These are phyloP conservation scores for Petasospora fabianii DNA, from an alignment of 1,139 yeast species.

Conservation along the genomic window DNA sequence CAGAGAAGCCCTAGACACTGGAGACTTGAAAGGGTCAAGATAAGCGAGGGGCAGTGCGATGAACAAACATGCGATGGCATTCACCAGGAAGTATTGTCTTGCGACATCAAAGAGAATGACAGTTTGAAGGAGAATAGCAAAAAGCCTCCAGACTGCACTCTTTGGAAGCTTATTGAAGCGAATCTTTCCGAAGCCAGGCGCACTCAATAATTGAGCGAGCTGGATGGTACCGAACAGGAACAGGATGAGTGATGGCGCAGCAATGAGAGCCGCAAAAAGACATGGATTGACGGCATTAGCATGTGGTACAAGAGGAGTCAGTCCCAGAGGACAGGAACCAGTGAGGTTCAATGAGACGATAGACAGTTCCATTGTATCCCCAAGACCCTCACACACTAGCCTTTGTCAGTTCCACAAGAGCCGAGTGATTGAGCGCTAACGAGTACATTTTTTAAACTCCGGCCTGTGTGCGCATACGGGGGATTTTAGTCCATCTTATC, in stretches of 20 bases:
- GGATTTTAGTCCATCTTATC: no score
- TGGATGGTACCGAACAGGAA: constrained; percentile 32
- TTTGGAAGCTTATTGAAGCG: constrained; percentile 28
- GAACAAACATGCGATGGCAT: constrained; percentile 24
- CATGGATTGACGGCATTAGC: constrained; percentile 59
- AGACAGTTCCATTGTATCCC: no score
- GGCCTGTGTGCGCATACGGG: no score
- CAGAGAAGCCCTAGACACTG: constrained; percentile 31
- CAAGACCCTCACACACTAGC: no score
- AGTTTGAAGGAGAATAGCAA: constrained; percentile 33
- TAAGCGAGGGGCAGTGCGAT: constrained; percentile 32
- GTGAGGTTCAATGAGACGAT: background rate
- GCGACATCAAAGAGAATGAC: constrained; percentile 21
- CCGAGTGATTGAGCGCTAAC: no score
- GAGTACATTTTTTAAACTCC: no score
- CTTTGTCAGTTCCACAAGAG: no score
- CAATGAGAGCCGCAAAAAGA: constrained; percentile 36
- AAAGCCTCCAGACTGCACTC: constrained; percentile 32
- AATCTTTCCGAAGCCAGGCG: constrained; percentile 26
- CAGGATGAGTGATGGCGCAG: constrained; percentile 25
- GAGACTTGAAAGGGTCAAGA: constrained; percentile 31
- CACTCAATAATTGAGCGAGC: constrained; percentile 23
- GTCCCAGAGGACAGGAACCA: constrained; percentile 11
- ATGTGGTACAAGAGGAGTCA: constrained; percentile 18
- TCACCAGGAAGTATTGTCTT: constrained; percentile 17